Conservation (phyloP, 768 basidiomycete species). For the Tricholoma sp. region DNA sequence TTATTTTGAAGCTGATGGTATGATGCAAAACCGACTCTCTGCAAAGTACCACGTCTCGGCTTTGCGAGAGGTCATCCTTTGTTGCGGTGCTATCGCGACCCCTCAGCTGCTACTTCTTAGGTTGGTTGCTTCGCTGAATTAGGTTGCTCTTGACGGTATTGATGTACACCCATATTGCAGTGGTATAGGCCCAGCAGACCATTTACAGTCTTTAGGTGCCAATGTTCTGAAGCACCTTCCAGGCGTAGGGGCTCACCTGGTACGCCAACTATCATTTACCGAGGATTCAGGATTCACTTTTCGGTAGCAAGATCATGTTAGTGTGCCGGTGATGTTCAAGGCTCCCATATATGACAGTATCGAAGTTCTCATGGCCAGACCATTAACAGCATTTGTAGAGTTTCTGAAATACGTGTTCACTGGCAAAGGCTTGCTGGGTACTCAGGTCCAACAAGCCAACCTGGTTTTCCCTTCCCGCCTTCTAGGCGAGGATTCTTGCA, state of each 20-base stretch:
- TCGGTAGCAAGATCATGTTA: conserved; percentile 35
- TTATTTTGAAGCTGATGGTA: background rate
- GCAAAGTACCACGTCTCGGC: no score
- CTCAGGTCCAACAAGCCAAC: conserved; percentile 22
- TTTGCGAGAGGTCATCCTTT: conserved; percentile 23
- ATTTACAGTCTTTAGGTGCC: conserved; percentile 26
- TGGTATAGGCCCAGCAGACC: conserved; percentile 38
- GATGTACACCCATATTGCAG: conserved; percentile 8
- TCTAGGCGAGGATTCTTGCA: conserved; percentile 14
- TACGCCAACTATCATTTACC: conserved; percentile 5
- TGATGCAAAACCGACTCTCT: background rate
- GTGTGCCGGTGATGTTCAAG: conserved; percentile 27
- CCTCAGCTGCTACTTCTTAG: conserved; percentile 36
- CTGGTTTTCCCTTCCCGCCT: conserved; percentile 26
- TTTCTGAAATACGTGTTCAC: conserved; percentile 27
- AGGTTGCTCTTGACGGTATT: background rate
- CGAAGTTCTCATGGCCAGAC: conserved; percentile 18
- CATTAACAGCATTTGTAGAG: conserved; percentile 24
- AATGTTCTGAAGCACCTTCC: conserved; percentile 24
- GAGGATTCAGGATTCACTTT: background rate
- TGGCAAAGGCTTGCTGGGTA: conserved; percentile 30
- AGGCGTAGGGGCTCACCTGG: conserved; percentile 29
- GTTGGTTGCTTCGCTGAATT: conserved; percentile 9
- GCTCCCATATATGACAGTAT: conserved; percentile 29
- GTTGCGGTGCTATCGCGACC: conserved; percentile 36